Evolutionary conservation across 192 early-diverging fungal genomes (phyloP), one percentile per base, ranked within the genome.

Genomic region (Backusella sp.): DNA sequence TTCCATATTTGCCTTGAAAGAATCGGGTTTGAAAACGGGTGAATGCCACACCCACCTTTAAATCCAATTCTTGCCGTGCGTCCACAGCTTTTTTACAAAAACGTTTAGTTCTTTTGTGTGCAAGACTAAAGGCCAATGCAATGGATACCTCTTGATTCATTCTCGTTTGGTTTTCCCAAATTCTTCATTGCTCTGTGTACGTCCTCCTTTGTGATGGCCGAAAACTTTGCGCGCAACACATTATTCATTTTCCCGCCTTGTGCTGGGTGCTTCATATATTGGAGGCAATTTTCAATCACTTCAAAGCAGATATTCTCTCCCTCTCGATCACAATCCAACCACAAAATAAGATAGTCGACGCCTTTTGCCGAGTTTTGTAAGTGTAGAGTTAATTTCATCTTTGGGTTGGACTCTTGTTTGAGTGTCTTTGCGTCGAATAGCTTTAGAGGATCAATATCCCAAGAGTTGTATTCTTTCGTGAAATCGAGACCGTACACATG

Each of bases 241-340:
- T 81, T 65, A 28, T 36, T 59, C 68, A 74, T 75, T 26, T 85
- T 84, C 1, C 70, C 74, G 26, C 68, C 72, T n/a, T 70, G 41
- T 6, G 30, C 5, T 7, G 77, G 72, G n/a, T 62, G 23, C 34
- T 81, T 83, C 84, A 84, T 84, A 46, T 67, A 62, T 15, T 70
- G 49, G 30, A 80, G 15, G 32, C 68, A 73, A 34, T 84, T 84
- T 12, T 80, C 80, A 37, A 84, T 88, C 3, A 86, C 85, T 49
- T 86, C 85, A 71, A 88, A 86, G 46, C 85, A 85, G 36, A 87
- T 87, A 59, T 87, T 87, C 73, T 87, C 86, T 9, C 86, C 86
- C 73, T 87, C 86, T 19, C 88, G 36, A 73, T 87, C 86, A 46
- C 86, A 88, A 80, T 87, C 86, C 12, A 87, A 69, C 87, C 87